Percentiles rank a stretch among this genome's conserved stretches.
phyloP scores from a whole-genome alignment of 768 basidiomycete species.

The Agrocybe pediades region DNA sequence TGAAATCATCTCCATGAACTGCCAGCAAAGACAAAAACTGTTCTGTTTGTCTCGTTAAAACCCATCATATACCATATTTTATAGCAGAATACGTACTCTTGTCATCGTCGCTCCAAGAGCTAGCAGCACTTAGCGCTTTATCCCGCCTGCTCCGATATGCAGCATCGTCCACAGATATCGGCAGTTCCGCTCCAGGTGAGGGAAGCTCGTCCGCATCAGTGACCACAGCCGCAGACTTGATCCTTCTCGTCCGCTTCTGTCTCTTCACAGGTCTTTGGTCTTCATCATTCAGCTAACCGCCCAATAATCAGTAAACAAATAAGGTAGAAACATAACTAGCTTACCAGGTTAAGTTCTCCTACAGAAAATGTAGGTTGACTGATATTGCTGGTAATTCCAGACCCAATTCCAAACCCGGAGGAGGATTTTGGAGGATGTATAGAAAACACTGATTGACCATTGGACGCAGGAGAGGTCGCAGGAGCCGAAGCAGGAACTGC shows the following conservation, averaged over 20 bases:
- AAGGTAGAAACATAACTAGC: background rate
- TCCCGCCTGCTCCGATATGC: constrained; percentile 29
- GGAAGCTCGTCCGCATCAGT: constrained; percentile 35
- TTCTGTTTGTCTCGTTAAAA: constrained; percentile 29
- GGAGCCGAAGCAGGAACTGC: background rate
- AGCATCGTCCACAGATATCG: constrained; percentile 24
- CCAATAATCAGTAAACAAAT: background rate
- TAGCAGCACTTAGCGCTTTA: constrained; percentile 18
- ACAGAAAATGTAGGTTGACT: no score
- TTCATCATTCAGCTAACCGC: constrained; percentile 25
- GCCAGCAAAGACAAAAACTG: constrained; percentile 57
- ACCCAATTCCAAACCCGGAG: no score
- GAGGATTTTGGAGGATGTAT: no score
- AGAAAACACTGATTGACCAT: constrained; percentile 2
- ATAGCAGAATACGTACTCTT: constrained; percentile 44
- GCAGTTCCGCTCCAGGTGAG: constrained; percentile 27
- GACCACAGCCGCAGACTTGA: constrained; percentile 44
- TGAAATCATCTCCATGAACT: constrained; percentile 68
- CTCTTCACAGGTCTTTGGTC: constrained; percentile 40
- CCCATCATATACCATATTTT: constrained; percentile 12
- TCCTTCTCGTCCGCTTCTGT: constrained; percentile 39
- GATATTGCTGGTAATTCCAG: no score
- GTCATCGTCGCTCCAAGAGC: constrained; percentile 69
- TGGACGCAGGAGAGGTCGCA: background rate
- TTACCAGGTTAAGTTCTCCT: constrained; percentile 16